These are phyloP conservation scores for Pseudocercospora pini-densiflorae DNA, from an alignment of 2,329 filamentous ascomycete genomes.

Conservation along the genomic window DNA sequence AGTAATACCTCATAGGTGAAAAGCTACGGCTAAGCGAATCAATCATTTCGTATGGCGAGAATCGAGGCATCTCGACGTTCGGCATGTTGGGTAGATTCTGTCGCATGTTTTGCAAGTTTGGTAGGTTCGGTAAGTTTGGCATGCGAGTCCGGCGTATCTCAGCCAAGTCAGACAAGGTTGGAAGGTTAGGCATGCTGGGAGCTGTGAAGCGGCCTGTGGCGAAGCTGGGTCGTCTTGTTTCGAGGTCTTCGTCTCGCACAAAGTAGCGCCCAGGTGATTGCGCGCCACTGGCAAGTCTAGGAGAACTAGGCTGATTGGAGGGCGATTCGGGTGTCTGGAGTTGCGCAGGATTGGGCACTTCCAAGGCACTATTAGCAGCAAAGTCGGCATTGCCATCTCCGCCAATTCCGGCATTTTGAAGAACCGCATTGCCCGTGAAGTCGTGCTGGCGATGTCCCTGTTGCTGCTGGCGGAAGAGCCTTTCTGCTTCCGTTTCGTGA, in stretches of 20 bases:
- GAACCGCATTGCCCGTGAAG: constrained; percentile 41
- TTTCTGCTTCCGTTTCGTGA: constrained; percentile 40
- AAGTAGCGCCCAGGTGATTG: constrained; percentile 40
- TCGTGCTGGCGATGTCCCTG: constrained; percentile 39
- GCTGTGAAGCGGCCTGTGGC: constrained; percentile 33
- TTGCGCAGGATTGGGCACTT: constrained; percentile 25
- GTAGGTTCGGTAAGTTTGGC: constrained; percentile 38
- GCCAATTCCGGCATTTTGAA: constrained; percentile 40
- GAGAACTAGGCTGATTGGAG: constrained; percentile 25
- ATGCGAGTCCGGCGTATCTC: constrained; percentile 25
- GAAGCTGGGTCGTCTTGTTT: constrained; percentile 35
- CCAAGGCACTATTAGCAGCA: constrained; percentile 22
- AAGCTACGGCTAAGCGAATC: constrained; percentile 51
- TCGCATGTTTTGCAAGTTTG: constrained; percentile 26
- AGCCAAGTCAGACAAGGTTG: constrained; percentile 38
- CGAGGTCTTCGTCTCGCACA: constrained; percentile 32
- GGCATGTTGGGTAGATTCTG: constrained; percentile 28
- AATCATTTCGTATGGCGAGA: constrained; percentile 52
- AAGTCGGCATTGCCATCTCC: constrained; percentile 28
- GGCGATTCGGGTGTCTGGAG: constrained; percentile 18
- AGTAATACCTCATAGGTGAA: constrained; percentile 52
- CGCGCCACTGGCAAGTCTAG: constrained; percentile 27
- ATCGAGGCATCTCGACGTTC: constrained; percentile 43
- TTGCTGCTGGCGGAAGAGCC: constrained; percentile 36
- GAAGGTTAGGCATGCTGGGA: constrained; percentile 37